These are phyloP conservation scores for Lyophyllum shimeji DNA, from an alignment of 768 basidiomycete genomes.

Conservation along the genomic window DNA sequence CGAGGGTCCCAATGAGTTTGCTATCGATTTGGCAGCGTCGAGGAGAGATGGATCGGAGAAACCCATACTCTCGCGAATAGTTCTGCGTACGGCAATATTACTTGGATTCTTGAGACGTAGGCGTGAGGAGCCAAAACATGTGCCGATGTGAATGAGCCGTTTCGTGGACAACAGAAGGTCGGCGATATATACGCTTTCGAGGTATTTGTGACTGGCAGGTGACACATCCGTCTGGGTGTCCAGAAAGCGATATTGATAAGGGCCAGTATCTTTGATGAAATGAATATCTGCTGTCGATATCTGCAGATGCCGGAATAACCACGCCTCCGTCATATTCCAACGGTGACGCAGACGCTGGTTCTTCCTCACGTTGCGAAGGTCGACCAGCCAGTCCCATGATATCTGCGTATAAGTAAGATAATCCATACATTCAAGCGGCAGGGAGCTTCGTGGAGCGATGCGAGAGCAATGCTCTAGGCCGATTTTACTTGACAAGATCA, in stretches of 20 bases:
- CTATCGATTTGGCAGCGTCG: slow-evolving; percentile 42
- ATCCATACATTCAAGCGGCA: slow-evolving; percentile 57
- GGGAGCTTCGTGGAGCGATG: slow-evolving; percentile 30
- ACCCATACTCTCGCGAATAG: slow-evolving; percentile 56
- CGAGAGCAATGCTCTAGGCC: slow-evolving; percentile 52
- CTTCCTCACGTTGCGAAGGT: slow-evolving; percentile 40
- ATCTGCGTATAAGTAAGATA: slow-evolving; percentile 62
- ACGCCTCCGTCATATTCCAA: slow-evolving; percentile 48
- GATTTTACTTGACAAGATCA: slow-evolving; percentile 49
- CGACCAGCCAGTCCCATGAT: slow-evolving; percentile 71
- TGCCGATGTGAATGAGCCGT: slow-evolving; percentile 68
- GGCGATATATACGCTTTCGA: slow-evolving; percentile 40
- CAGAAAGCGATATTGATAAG: slow-evolving; percentile 67
- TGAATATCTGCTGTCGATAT: slow-evolving; percentile 40
- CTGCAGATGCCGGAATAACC: slow-evolving; percentile 43
- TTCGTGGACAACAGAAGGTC: slow-evolving; percentile 38
- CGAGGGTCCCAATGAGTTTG: slow-evolving; percentile 36
- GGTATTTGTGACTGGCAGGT: slow-evolving; percentile 36
- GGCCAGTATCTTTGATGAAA: slow-evolving; percentile 48
- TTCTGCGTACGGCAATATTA: slow-evolving; percentile 42
- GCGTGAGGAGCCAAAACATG: slow-evolving; percentile 75
- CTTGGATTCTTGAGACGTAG: slow-evolving; percentile 45
- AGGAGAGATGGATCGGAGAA: slow-evolving; percentile 51
- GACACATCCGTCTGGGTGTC: slow-evolving; percentile 36
- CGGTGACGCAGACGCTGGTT: slow-evolving; percentile 46